These are phyloP conservation scores for Paxillus rubicundulus DNA, from an alignment of 768 basidiomycete species.

Conservation along the genomic window DNA sequence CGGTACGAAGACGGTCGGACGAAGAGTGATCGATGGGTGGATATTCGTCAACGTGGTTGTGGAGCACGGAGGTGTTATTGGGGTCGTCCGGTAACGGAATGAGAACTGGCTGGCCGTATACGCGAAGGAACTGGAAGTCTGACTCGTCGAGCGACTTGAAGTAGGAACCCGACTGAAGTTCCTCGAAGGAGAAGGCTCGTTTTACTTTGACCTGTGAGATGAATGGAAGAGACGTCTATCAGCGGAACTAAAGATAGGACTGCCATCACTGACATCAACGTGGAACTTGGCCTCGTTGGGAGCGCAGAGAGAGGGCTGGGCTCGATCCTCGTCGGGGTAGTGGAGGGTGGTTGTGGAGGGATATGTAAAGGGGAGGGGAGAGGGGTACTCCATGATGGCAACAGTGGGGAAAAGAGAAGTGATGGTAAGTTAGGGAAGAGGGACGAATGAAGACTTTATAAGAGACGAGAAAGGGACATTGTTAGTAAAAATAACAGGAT, in stretches of 20 bases:
- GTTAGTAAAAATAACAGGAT: slow-evolving; percentile 5
- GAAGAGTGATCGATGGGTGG: neutral
- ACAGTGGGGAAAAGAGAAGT: slow-evolving; percentile 5
- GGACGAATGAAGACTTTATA: slow-evolving; percentile 26
- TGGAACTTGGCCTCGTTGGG: slow-evolving; percentile 23
- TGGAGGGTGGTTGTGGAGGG: neutral
- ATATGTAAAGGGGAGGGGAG: neutral
- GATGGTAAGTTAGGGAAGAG: slow-evolving; percentile 20
- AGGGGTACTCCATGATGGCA: slow-evolving; percentile 17
- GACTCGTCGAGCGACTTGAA: slow-evolving; percentile 30
- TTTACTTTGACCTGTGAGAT: slow-evolving; percentile 27
- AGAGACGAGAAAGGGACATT: slow-evolving; percentile 12
- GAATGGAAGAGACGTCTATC: neutral
- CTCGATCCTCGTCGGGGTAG: neutral
- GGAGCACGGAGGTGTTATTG: slow-evolving; percentile 17
- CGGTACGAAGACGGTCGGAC: slow-evolving; percentile 7
- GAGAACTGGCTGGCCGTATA: slow-evolving; percentile 33
- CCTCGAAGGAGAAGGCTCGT: slow-evolving; percentile 33
- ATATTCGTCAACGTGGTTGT: slow-evolving; percentile 5
- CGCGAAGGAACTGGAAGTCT: slow-evolving; percentile 31
- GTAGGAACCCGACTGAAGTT: slow-evolving; percentile 34
- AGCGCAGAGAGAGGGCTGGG: neutral
- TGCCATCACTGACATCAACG: slow-evolving; percentile 16
- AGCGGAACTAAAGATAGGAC: neutral
- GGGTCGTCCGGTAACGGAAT: slow-evolving; percentile 25